phyloP scores from a whole-genome alignment of 176 grass and related monocot genomes.

The Olyra latifolia region DNA sequence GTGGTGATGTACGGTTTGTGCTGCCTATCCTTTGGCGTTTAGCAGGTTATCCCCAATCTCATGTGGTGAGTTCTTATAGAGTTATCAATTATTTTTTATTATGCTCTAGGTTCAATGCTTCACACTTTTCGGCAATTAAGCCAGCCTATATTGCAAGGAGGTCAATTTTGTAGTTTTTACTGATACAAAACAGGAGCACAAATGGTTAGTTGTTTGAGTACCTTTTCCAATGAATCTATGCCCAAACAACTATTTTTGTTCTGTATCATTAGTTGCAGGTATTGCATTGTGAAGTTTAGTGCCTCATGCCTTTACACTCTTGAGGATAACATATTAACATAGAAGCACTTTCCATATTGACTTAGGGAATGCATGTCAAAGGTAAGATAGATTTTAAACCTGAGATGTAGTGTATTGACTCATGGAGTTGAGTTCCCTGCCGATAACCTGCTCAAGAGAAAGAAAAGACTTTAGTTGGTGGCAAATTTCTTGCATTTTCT shows the following conservation, averaged over 20 bases:
- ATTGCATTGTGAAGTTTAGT: background rate
- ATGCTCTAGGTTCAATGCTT: too few species aligned
- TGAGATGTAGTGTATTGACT: too few species aligned
- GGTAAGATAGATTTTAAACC: too few species aligned
- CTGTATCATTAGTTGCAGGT: background rate
- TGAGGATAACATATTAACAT: background rate
- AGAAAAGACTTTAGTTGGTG: too few species aligned
- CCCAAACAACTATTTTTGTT: background rate
- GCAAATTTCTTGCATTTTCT: too few species aligned
- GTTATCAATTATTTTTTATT: too few species aligned
- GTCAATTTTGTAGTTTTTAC: too few species aligned
- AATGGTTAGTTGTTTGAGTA: background rate
- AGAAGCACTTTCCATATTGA: background rate
- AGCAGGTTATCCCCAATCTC: background rate
- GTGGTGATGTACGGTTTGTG: background rate
- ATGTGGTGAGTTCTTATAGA: background rate
- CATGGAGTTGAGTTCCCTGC: too few species aligned
- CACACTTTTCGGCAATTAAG: too few species aligned
- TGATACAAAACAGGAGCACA: background rate
- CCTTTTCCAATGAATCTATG: background rate
- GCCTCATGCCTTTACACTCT: background rate
- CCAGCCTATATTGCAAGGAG: too few species aligned
- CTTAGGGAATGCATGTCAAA: too few species aligned
- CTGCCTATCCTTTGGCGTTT: background rate
- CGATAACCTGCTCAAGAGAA: too few species aligned